phyloP scores from a whole-genome alignment of 768 basidiomycete species.

The Termitomyces sp. region DNA sequence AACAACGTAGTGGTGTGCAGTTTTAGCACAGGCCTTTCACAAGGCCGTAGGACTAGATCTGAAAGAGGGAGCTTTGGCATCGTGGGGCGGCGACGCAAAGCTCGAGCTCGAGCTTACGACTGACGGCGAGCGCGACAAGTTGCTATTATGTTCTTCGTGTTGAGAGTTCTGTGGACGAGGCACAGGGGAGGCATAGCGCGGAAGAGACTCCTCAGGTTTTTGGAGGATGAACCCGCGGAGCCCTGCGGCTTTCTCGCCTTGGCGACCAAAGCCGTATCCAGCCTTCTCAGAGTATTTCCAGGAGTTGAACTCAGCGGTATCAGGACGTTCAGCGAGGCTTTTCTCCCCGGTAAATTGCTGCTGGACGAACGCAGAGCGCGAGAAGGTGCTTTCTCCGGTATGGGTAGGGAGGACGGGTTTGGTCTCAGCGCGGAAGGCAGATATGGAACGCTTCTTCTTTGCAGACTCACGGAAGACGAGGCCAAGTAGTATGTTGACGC shows the following conservation, averaged over 20 bases:
- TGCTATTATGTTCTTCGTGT: constrained; percentile 8
- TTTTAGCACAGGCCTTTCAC: constrained; percentile 3
- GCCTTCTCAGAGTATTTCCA: constrained; percentile 32
- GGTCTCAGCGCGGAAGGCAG: constrained; percentile 55
- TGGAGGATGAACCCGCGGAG: constrained; percentile 60
- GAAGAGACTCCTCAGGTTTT: constrained; percentile 52
- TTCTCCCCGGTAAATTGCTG: constrained; percentile 23
- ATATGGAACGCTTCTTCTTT: constrained; percentile 63
- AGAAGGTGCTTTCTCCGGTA: constrained; percentile 29
- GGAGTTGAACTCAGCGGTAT: constrained; percentile 21
- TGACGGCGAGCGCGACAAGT: constrained; percentile 24
- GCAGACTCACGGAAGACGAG: constrained; percentile 71
- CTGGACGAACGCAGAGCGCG: constrained; percentile 28
- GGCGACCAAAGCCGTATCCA: constrained; percentile 74
- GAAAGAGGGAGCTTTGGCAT: constrained; percentile 20
- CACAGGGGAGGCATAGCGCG: constrained; percentile 42
- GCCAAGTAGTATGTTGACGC: constrained; percentile 76
- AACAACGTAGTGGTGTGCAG: not conserved
- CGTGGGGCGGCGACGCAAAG: constrained; percentile 29
- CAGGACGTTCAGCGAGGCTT: constrained; percentile 9
- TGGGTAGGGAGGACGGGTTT: constrained; percentile 53
- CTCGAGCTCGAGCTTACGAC: constrained; percentile 26
- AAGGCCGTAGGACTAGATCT: constrained; percentile 28
- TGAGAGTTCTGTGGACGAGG: constrained; percentile 5
- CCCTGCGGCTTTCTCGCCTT: constrained; percentile 74